Percentiles rank a stretch among this genome's conserved stretches.
phyloP scores from a whole-genome alignment of 1,139 yeast genomes.

The Sugiyamaella sp. region DNA sequence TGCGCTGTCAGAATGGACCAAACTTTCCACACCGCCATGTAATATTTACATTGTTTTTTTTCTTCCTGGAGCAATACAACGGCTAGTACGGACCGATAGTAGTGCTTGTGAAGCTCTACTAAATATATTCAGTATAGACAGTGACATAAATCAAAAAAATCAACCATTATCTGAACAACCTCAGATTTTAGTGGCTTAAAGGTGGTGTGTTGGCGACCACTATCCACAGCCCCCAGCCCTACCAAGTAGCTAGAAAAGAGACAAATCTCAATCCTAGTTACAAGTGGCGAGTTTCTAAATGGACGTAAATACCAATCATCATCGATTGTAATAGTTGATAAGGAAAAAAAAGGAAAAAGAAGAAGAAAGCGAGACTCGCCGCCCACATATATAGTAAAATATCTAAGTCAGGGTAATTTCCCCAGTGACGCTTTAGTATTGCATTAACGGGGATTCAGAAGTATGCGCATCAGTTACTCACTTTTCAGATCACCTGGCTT shows the following conservation, averaged over 20 bases:
- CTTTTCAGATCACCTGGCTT: slow-evolving; percentile 11
- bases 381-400: slow-evolving; percentile 1
- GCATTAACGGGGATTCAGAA: background rate
- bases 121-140: too few species aligned
- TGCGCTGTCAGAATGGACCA: too few species aligned
- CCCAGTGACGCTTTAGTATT: slow-evolving; percentile 28
- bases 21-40: too few species aligned
- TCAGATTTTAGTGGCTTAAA: slow-evolving; percentile 29
- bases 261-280: slow-evolving; percentile 28
- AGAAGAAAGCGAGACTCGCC: background rate
- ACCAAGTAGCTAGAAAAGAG: slow-evolving; percentile 45
- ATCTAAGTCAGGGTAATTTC: slow-evolving; percentile 21
- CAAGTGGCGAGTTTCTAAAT: slow-evolving; percentile 50
- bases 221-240: slow-evolving; percentile 46
- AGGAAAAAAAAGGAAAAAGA: slow-evolving; percentile 37
- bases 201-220: slow-evolving; percentile 48
- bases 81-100: too few species aligned
- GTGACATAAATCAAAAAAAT: background rate
- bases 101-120: too few species aligned
- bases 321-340: slow-evolving; percentile 70
- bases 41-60: too few species aligned
- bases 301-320: slow-evolving; percentile 55
- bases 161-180: slow-evolving; percentile 24
- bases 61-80: too few species aligned
- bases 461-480: slow-evolving; percentile 7